Percentiles rank a stretch among this genome's conserved stretches.
These are phyloP conservation scores for Coemansia sp. DNA, from an alignment of 192 early-diverging fungal genomes.

Conservation along the genomic window DNA sequence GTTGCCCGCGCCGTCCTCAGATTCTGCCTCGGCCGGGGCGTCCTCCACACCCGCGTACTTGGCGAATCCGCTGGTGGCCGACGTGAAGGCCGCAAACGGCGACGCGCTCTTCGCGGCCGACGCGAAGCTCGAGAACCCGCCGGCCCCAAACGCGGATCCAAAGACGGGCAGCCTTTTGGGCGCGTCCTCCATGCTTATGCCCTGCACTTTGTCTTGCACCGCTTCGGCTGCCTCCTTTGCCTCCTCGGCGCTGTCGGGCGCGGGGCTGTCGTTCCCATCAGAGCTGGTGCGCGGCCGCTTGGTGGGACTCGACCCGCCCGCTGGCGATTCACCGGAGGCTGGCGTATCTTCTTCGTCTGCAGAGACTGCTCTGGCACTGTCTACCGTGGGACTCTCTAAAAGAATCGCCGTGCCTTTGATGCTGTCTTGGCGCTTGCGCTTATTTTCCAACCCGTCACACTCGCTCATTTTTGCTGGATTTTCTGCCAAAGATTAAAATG, in stretches of 20 bases:
- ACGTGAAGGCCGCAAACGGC: constrained; percentile 24
- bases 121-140: constrained; percentile 34
- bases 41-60: constrained; percentile 20
- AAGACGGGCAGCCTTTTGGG: constrained; percentile 10
- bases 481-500: constrained; percentile 5
- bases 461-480: constrained; percentile 7
- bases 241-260: constrained; percentile 1
- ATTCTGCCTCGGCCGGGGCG: constrained; percentile 1
- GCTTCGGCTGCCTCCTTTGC: constrained; percentile 2
- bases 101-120: constrained; percentile 26
- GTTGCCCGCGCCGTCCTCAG: constrained; percentile 2
- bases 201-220: constrained; percentile 11
- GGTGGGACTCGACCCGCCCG: constrained; percentile 28
- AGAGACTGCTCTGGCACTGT: neutral
- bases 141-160: constrained; percentile 22
- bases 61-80: constrained; percentile 37
- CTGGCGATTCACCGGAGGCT: constrained; percentile 3
- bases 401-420: constrained; percentile 10
- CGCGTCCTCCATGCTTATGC: constrained; percentile 4
- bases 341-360: neutral
- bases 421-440: constrained; percentile 54
- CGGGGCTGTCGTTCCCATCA: constrained; percentile 14
- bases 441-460: constrained; percentile 24
- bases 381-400: neutral
- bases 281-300: constrained; percentile 50